phyloP scores from a whole-genome alignment of 1,284 basidiomycete genomes.

The Schizopora paradoxa region DNA sequence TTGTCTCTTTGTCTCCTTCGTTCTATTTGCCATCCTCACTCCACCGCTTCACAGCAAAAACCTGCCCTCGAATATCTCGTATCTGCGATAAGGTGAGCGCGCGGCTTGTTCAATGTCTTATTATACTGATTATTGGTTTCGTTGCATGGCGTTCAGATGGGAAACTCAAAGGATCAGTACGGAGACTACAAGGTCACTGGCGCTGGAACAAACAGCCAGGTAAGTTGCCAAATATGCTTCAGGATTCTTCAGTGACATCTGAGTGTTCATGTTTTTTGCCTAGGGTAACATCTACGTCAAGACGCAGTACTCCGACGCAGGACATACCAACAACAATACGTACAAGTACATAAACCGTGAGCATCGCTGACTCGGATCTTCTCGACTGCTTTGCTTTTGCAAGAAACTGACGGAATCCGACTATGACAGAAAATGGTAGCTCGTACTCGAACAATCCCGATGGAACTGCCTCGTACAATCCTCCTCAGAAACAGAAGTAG shows the following conservation, averaged over 20 bases:
- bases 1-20: too few species aligned
- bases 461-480: slow-evolving; percentile 17
- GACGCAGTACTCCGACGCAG: slow-evolving; percentile 2
- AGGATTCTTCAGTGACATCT: background rate
- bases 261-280: slow-evolving; percentile 4
- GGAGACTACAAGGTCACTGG: background rate
- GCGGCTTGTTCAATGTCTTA: too few species aligned
- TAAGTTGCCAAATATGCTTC: background rate
- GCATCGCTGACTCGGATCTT: background rate
- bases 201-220: slow-evolving; percentile 6
- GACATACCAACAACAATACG: background rate
- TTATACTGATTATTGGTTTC: too few species aligned
- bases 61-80: too few species aligned
- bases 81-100: too few species aligned
- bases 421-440: slow-evolving; percentile 5
- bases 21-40: too few species aligned
- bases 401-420: too few species aligned
- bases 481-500: too few species aligned
- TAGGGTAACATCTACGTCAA: background rate
- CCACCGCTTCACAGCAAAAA: too few species aligned
- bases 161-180: too few species aligned
- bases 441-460: slow-evolving; percentile 17
- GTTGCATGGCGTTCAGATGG: too few species aligned
- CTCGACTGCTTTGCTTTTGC: background rate
- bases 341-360: background rate